phyloP scores from a whole-genome alignment of 1,284 basidiomycete genomes.

The Porodaedalea pini region DNA sequence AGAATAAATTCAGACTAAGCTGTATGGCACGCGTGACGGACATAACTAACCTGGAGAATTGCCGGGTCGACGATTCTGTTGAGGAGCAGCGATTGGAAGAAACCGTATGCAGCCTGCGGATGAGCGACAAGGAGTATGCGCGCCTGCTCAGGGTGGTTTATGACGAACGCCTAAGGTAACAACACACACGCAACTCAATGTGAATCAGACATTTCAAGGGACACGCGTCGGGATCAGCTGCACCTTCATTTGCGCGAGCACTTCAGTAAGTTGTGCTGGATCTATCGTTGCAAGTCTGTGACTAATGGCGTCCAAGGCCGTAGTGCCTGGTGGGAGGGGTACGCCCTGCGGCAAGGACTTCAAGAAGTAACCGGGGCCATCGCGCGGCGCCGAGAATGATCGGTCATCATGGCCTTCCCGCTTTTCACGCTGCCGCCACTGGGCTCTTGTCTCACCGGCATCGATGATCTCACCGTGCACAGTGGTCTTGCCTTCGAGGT shows the following conservation, averaged over 20 bases:
- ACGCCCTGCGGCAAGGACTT: slow-evolving; percentile 74
- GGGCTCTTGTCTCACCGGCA: slow-evolving; percentile 50
- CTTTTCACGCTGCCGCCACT: slow-evolving; percentile 49
- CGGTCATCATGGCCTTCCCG: slow-evolving; percentile 30
- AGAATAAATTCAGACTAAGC: not conserved
- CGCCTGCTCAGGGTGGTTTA: slow-evolving; percentile 89
- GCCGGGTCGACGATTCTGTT: slow-evolving; percentile 93
- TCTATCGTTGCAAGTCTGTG: slow-evolving; percentile 83
- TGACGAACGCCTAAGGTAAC: slow-evolving; percentile 73
- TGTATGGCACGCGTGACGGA: not conserved
- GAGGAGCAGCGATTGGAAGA: slow-evolving; percentile 93
- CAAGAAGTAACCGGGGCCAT: slow-evolving; percentile 55
- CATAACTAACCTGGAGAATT: slow-evolving; percentile 62
- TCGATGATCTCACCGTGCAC: slow-evolving; percentile 63
- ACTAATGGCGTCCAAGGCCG: slow-evolving; percentile 82
- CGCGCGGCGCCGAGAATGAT: slow-evolving; percentile 27
- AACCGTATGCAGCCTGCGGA: slow-evolving; percentile 92
- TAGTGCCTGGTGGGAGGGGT: slow-evolving; percentile 70
- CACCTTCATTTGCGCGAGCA: slow-evolving; percentile 98
- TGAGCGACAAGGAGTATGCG: slow-evolving; percentile 74
- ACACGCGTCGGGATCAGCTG: slow-evolving; percentile 22
- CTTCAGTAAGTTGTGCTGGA: slow-evolving; percentile 86
- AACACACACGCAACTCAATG: slow-evolving; percentile 5
- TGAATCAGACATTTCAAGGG: slow-evolving; percentile 11
- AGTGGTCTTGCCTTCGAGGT: slow-evolving; percentile 49